These are phyloP conservation scores for Candida andamanensis DNA, from an alignment of 805 yeast species.

Conservation along the genomic window DNA sequence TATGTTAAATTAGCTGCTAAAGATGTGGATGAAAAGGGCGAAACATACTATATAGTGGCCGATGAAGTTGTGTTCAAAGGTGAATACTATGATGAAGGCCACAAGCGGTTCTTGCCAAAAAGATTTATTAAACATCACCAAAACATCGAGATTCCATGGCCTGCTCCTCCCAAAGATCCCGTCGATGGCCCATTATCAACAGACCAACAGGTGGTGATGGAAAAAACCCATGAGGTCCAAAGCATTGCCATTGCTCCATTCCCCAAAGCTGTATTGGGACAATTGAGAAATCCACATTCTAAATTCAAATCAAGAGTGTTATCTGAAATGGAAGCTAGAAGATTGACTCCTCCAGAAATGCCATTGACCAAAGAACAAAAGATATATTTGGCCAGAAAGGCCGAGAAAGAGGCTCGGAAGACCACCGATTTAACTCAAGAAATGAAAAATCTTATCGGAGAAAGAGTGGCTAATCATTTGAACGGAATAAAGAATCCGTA, in stretches of 20 bases:
- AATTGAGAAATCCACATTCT: slow-evolving; percentile 75
- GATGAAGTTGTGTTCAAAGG: slow-evolving; percentile 66
- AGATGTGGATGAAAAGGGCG: slow-evolving; percentile 61
- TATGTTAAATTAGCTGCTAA: slow-evolving; percentile 76
- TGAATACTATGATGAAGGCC: slow-evolving; percentile 66
- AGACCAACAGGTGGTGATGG: slow-evolving; percentile 49
- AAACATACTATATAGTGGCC: slow-evolving; percentile 68
- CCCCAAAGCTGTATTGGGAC: slow-evolving; percentile 59
- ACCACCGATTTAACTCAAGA: slow-evolving; percentile 43
- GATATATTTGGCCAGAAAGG: slow-evolving; percentile 54
- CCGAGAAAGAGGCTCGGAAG: slow-evolving; percentile 28
- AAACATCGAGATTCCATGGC: slow-evolving; percentile 83
- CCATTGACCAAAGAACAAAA: slow-evolving; percentile 63
- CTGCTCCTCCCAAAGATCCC: slow-evolving; percentile 51
- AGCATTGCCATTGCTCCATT: slow-evolving; percentile 62
- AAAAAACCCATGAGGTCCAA: slow-evolving; percentile 70
- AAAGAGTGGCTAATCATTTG: slow-evolving; percentile 39
- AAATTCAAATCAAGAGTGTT: slow-evolving; percentile 53
- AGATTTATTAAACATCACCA: slow-evolving; percentile 71
- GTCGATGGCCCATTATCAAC: slow-evolving; percentile 62
- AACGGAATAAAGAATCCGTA: slow-evolving; percentile 30
- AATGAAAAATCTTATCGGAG: slow-evolving; percentile 51
- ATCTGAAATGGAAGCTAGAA: slow-evolving; percentile 56
- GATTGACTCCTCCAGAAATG: slow-evolving; percentile 67
- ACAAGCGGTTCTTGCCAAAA: slow-evolving; percentile 68